Evolutionary conservation across 306 rosid species (phyloP).

Genomic region (Trifolium fragiferum): DNA sequence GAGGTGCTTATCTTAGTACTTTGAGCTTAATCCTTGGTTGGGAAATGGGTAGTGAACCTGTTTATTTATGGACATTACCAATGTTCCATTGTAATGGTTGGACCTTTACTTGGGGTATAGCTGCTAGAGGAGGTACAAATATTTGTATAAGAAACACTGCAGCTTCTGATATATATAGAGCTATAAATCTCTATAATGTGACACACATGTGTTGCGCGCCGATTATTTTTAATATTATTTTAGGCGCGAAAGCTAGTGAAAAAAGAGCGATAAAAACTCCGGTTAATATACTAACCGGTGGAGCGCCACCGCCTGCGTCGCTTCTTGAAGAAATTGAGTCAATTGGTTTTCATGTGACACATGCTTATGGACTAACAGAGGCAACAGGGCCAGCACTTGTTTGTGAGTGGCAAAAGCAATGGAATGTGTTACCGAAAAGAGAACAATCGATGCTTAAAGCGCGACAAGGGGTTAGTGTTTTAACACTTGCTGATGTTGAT

Average conservation of each 20-base stretch:
- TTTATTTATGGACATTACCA: slow-evolving; percentile 84
- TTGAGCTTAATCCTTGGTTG: slow-evolving; percentile 70
- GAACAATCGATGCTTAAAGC: slow-evolving; percentile 69
- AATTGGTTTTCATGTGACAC: slow-evolving; percentile 82
- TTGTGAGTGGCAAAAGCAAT: slow-evolving; percentile 85
- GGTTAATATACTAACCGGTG: slow-evolving; percentile 81
- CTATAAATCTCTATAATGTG: slow-evolving; percentile 57
- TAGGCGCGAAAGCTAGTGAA: slow-evolving; percentile 55
- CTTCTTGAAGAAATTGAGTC: slow-evolving; percentile 60
- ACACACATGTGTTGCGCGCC: slow-evolving; percentile 99
- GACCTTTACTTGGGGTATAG: slow-evolving; percentile 97
- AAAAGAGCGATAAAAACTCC: slow-evolving; percentile 31
- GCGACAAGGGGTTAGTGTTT: slow-evolving; percentile 70
- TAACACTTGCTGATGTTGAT: slow-evolving; percentile 72
- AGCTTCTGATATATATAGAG: slow-evolving; percentile 64
- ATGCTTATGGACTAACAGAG: slow-evolving; percentile 89
- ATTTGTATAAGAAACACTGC: slow-evolving; percentile 67
- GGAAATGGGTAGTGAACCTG: slow-evolving; percentile 83
- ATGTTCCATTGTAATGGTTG: slow-evolving; percentile 98
- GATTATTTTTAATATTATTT: slow-evolving; percentile 67
- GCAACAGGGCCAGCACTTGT: slow-evolving; percentile 92
- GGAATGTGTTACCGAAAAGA: slow-evolving; percentile 56
- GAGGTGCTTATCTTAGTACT: slow-evolving; percentile 87
- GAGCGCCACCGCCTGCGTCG: slow-evolving; percentile 83
- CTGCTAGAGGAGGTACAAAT: slow-evolving; percentile 90